phyloP scores from a whole-genome alignment of 2,329 filamentous ascomycete genomes.

The Fusarium liriodendri region DNA sequence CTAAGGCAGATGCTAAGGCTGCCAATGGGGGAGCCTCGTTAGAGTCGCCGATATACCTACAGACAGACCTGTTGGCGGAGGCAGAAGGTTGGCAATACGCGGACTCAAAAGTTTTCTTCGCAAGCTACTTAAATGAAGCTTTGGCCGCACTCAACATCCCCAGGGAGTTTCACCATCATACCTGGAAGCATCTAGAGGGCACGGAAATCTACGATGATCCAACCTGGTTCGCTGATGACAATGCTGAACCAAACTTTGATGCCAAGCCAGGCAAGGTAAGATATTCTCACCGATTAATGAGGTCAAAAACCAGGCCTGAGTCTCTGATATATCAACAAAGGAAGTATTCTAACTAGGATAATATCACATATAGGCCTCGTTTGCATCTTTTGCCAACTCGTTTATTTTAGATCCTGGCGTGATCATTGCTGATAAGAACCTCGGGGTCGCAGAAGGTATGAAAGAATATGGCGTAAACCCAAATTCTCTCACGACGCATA shows the following conservation, averaged over 20 bases:
- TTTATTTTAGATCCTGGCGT: conserved; percentile 6
- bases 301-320: background rate
- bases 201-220: background rate
- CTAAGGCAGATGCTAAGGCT: background rate
- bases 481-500: background rate
- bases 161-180: background rate
- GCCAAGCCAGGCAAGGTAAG: background rate
- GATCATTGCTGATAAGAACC: conserved; percentile 10
- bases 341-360: background rate
- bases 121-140: conserved; percentile 7
- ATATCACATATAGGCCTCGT: background rate
- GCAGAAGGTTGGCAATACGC: background rate
- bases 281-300: background rate
- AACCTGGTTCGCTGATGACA: background rate
- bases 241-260: background rate
- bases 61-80: background rate
- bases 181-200: background rate
- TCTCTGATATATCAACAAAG: background rate
- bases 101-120: background rate
- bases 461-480: background rate
- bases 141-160: background rate
- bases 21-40: background rate
- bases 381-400: background rate
- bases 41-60: conserved; percentile 1
- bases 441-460: background rate